These are phyloP conservation scores for Mollisia scopiformis DNA, from an alignment of 2,329 filamentous ascomycete genomes.

Conservation along the genomic window DNA sequence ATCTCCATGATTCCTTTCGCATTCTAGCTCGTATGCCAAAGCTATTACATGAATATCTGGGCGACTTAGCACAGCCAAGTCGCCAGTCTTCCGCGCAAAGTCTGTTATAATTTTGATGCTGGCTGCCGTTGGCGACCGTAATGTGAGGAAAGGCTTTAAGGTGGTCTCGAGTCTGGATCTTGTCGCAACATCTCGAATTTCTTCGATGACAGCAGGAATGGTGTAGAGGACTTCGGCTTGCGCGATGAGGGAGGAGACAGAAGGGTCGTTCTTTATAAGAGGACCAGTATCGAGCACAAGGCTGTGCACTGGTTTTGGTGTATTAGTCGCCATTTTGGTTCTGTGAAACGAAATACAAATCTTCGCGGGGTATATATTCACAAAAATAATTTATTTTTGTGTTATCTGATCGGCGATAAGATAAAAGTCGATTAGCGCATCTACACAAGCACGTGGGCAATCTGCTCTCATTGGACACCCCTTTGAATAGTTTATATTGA, in stretches of 20 bases:
- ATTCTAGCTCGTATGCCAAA: conserved; percentile 91
- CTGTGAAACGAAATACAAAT: not conserved
- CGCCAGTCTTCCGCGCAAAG: conserved; percentile 88
- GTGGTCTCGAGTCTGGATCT: conserved; percentile 81
- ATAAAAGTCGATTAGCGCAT: too few species aligned
- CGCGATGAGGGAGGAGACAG: conserved; percentile 78
- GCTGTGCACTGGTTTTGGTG: conserved; percentile 72
- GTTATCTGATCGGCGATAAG: conserved; percentile 12
- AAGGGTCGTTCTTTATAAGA: conserved; percentile 89
- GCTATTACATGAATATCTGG: conserved; percentile 90
- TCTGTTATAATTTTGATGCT: conserved; percentile 80
- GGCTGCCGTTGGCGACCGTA: conserved; percentile 73
- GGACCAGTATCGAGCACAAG: conserved; percentile 90
- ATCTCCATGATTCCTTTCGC: conserved; percentile 86
- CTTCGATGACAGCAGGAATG: conserved; percentile 81
- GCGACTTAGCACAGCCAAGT: conserved; percentile 83
- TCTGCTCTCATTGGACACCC: too few species aligned
- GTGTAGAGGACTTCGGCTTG: conserved; percentile 80
- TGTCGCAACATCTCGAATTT: conserved; percentile 85
- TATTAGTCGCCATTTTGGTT: conserved; percentile 32
- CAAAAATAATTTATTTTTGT: conserved; percentile 10
- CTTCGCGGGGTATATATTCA: conserved; percentile 24
- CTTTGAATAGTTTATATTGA: too few species aligned
- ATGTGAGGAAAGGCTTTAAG: conserved; percentile 80
- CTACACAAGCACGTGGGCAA: too few species aligned